Base-by-base conservation (phyloP, 805 yeast species). In the Candida michaelii region DNA sequence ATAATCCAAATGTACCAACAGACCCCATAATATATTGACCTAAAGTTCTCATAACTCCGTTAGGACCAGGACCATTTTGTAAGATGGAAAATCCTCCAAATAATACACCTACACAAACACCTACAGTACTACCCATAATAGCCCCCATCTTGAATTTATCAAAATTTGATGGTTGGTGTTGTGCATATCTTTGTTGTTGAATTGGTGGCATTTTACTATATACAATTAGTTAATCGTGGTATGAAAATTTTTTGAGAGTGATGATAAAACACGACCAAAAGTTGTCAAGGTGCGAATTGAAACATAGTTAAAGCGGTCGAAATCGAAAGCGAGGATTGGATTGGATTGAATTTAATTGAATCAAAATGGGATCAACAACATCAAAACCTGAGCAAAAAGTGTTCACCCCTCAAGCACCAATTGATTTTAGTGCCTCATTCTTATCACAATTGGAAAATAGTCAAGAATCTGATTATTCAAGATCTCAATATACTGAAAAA, bases 101-200 rank as follows among this genome's bases (percentile, higher is more conserved):
- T 51, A 95, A 71, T 36, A 91, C 84, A 49, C 99, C 99, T 30
- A 91, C 89, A 58, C 95, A 93, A 8, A 89, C 93, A 51, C 99
- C 99, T 27, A 84, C 90, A 27, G 89, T 79, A 44, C 82, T 70
- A 49, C 99, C 99, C 97, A 93, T 93, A 72, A 91, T 71, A 47
- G 89, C 83, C 42, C 99, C 99, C 98, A 93, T 93, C 71, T 93
- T 93, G 79, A 93, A 87, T 71, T 93, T 93, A 43, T 93, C 97
- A 71, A 90, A 89, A 66, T 85, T 82, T 37, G 97, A 85, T 44
- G 95, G 96, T 54, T 81, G 82, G 25, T 67, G 71, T 35, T 57
- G 60, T 16, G 58, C 71, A 50, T 72, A 73, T 60, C 80, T 84
- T 47, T 77, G 74, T 65, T 82, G 85, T 62, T 76, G 86, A 51